phyloP scores from a whole-genome alignment of 2,329 filamentous ascomycete species.

The Fusarium sp. region DNA sequence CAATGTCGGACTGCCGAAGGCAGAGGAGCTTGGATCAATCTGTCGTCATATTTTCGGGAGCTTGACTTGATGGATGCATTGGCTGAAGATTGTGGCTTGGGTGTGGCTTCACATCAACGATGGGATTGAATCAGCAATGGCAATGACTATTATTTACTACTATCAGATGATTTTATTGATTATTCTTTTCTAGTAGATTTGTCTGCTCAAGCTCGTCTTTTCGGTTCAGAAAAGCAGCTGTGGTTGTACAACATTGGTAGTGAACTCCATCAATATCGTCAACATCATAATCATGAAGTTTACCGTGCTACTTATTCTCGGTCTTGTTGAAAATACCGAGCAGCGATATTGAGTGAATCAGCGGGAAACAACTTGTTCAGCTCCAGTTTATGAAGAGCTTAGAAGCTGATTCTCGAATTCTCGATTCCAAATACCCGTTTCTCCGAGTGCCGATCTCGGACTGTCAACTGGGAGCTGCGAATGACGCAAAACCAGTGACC shows the following conservation, averaged over 20 bases:
- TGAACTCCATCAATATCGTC: not conserved
- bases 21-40: conserved; percentile 38
- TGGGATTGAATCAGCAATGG: not conserved
- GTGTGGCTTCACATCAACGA: not conserved
- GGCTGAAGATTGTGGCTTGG: conserved; percentile 15
- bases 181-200: rapidly evolving
- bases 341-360: not conserved
- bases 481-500: conserved; percentile 5
- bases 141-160: not conserved
- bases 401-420: not conserved
- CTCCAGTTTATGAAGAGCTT: not conserved
- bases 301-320: not conserved
- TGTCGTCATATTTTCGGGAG: conserved; percentile 47
- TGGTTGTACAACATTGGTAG: not conserved
- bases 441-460: conserved; percentile 35
- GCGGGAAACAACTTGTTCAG: not conserved
- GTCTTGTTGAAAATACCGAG: conserved; percentile 19
- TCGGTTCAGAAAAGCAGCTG: not conserved
- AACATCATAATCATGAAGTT: conserved; percentile 14
- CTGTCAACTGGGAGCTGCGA: conserved; percentile 1
- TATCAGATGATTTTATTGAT: not conserved
- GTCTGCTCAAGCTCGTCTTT: not conserved
- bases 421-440: not conserved
- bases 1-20: conserved; percentile 47
- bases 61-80: conserved; percentile 27